Conservation (phyloP, 2,329 filamentous ascomycete genomes). For the Epichloe gansuensis region DNA sequence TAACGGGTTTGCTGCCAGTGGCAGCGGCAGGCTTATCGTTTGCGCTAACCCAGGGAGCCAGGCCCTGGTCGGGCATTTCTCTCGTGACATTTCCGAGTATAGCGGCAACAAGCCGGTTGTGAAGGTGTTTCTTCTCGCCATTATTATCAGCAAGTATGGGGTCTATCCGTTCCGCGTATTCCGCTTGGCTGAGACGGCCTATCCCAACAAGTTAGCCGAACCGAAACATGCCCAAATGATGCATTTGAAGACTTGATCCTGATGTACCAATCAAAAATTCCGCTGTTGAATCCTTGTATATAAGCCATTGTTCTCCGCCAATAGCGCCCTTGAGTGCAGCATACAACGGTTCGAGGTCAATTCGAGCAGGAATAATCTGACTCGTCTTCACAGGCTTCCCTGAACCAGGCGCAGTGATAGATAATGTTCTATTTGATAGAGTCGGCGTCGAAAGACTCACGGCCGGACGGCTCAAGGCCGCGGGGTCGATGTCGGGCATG, state of each 20-base stretch:
- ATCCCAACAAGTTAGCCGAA: constrained; percentile 16
- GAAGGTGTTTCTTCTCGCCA: constrained; percentile 48
- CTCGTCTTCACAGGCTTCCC: constrained; percentile 45
- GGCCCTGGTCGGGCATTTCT: constrained; percentile 54
- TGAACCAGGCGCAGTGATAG: constrained; percentile 34
- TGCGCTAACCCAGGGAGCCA: constrained; percentile 58
- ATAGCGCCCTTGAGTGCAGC: constrained; percentile 47
- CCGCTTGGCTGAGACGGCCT: constrained; percentile 52
- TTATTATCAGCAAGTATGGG: constrained; percentile 43
- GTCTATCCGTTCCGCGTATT: constrained; percentile 47
- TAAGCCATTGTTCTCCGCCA: constrained; percentile 47
- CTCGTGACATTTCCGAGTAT: constrained; percentile 58
- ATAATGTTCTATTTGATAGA: constrained; percentile 43
- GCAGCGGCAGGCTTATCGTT: constrained; percentile 52
- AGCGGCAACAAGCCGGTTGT: constrained; percentile 54
- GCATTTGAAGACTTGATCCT: neutral
- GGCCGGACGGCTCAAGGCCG: constrained; percentile 51
- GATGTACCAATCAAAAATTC: constrained; percentile 48
- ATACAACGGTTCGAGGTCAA: constrained; percentile 55
- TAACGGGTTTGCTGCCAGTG: constrained; percentile 46
- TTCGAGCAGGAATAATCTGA: constrained; percentile 50
- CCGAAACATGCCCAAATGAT: too few relatives aligned
- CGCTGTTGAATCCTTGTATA: constrained; percentile 50
- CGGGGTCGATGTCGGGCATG: constrained; percentile 60
- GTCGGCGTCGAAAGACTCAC: constrained; percentile 46